Percentiles rank a stretch among this genome's conserved stretches.
Conservation (phyloP, 371 early-diverging fungal genomes). For the Mucor irregularis region DNA sequence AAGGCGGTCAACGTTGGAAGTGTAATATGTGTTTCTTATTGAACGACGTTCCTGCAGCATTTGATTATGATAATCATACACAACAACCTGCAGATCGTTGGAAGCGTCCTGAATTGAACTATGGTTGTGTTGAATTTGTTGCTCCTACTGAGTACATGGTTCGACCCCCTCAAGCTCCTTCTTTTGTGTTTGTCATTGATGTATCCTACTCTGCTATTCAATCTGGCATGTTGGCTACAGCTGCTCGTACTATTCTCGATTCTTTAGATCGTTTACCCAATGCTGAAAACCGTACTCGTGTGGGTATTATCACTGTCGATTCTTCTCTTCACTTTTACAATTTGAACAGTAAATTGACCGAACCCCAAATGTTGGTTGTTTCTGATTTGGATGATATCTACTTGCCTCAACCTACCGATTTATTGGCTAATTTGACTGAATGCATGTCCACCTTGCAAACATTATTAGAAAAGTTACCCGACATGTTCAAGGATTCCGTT, state of each 20-base stretch:
- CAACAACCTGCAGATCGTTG: conserved; percentile 83
- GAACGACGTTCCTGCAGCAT: conserved; percentile 90
- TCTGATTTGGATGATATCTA: conserved; percentile 90
- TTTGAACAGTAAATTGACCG: conserved; percentile 58
- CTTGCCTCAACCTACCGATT: conserved; percentile 82
- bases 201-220: conserved; percentile 88
- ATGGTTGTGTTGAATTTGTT: conserved; percentile 90
- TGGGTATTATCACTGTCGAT: conserved; percentile 92
- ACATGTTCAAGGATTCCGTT: conserved; percentile 84
- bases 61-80: conserved; percentile 86
- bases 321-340: conserved; percentile 89
- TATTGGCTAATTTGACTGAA: conserved; percentile 85
- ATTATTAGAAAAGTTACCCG: conserved; percentile 73
- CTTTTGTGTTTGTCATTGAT: conserved; percentile 91
- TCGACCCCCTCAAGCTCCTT: conserved; percentile 93
- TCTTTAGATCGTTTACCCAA: conserved; percentile 89
- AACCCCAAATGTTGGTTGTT: conserved; percentile 93
- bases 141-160: conserved; percentile 74
- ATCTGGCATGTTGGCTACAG: conserved; percentile 71
- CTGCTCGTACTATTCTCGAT: conserved; percentile 80
- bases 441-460: conserved; percentile 68
- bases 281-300: conserved; percentile 81
- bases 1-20: conserved; percentile 93
- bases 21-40: conserved; percentile 93
- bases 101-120: conserved; percentile 84